Percentiles rank a stretch among this genome's conserved stretches.
These are phyloP conservation scores for Pseudoneurospora amorphoporcata DNA, from an alignment of 495 filamentous ascomycete genomes.

Conservation along the genomic window DNA sequence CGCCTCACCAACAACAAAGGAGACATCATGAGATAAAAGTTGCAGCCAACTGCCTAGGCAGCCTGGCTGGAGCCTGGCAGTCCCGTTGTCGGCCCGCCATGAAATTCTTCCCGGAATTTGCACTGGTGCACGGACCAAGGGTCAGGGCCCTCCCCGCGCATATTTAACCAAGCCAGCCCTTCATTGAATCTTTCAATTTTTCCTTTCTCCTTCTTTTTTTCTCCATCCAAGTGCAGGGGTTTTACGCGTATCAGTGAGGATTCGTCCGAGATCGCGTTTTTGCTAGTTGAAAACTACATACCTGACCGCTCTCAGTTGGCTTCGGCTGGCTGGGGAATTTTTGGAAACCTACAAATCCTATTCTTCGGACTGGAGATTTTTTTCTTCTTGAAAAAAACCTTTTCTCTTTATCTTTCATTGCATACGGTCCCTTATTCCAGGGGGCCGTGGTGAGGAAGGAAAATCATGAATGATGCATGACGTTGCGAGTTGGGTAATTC, in stretches of 20 bases:
- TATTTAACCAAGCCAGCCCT: constrained; percentile 8
- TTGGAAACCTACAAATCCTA: constrained; percentile 8
- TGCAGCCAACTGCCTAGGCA: background rate
- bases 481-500: background rate
- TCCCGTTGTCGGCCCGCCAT: background rate
- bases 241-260: constrained; percentile 44
- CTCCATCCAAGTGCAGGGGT: constrained; percentile 34
- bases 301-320: constrained; percentile 35
- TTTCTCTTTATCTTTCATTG: constrained; percentile 17
- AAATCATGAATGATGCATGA: background rate
- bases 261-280: constrained; percentile 47
- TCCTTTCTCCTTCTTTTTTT: constrained; percentile 10
- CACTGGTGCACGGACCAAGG: constrained; percentile 15
- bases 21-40: background rate
- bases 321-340: constrained; percentile 22
- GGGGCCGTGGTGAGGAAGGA: constrained; percentile 21
- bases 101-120: constrained; percentile 4
- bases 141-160: background rate
- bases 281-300: constrained; percentile 50
- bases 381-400: background rate
- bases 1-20: background rate
- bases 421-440: constrained; percentile 10
- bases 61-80: background rate
- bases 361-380: background rate
- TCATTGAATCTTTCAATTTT: constrained; percentile 3